These are phyloP conservation scores for Pyrus betulifolia DNA, from an alignment of 306 rosid genomes.

Conservation along the genomic window DNA sequence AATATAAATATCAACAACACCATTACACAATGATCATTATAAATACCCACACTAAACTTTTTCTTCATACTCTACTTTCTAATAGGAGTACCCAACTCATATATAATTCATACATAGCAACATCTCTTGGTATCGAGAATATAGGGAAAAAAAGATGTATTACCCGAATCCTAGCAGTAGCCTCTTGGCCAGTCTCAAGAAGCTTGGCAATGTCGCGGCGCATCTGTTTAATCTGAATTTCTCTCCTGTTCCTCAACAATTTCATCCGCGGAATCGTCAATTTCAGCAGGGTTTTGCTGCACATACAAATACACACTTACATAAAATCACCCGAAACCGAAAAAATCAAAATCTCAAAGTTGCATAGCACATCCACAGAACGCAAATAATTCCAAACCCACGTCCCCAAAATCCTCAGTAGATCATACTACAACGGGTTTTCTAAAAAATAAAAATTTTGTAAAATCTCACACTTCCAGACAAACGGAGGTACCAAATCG, in stretches of 20 bases:
- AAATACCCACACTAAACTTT: neutral
- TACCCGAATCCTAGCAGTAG: slow-evolving; percentile 96
- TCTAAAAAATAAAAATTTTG: neutral
- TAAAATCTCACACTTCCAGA: neutral
- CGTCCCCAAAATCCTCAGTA: neutral
- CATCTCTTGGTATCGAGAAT: neutral
- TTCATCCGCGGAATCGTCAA: slow-evolving; percentile 90
- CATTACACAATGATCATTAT: neutral
- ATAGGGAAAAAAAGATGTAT: neutral
- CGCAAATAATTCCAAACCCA: neutral
- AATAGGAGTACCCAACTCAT: neutral
- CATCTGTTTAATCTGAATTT: slow-evolving; percentile 82
- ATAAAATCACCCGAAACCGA: neutral
- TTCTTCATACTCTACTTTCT: neutral
- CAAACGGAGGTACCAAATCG: neutral
- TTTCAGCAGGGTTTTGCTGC: slow-evolving; percentile 88
- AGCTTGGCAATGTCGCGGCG: slow-evolving; percentile 93
- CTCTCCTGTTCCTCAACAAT: slow-evolving; percentile 84
- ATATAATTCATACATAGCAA: neutral
- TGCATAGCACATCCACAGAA: neutral
- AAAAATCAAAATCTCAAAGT: neutral
- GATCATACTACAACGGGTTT: neutral
- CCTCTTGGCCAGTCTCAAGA: slow-evolving; percentile 98
- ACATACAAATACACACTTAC: neutral
- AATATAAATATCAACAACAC: slow-evolving; percentile 1